Base-by-base conservation (phyloP, 257 asterid genomes). In the Leonotis leonurus region DNA sequence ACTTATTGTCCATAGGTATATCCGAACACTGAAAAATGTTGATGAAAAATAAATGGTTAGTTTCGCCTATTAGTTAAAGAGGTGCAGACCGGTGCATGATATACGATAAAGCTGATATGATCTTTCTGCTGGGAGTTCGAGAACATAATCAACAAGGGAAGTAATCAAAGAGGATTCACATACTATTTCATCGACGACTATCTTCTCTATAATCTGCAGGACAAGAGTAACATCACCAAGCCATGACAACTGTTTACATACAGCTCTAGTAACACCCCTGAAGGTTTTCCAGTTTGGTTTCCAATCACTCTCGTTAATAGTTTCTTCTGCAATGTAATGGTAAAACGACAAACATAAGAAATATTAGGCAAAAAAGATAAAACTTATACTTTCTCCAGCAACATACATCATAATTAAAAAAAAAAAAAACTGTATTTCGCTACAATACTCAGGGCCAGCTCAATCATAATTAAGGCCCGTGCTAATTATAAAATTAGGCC, bases 181-280 rank as follows among this genome's bases (percentile, higher is more conserved):
- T 82, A 92, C 99, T 21, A 83, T 79, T 70, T 79, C 90, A 70
- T 85, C 84, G 55, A 83, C 67, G 56, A 87, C 71, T 65, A 76
- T 60, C 67, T 79, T 89, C 84, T 89, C 99, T 78, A 89, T 69
- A 80, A 87, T 75, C 70, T 83, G 77, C 69, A 87, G 72, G 70
- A 87, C 80, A 64, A 83, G 84, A 77, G 26, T 24, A 72, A 48
- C 75, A 63, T 89, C 97, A 30, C 97, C 97, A 27, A 87, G 82
- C 75, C 68, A 80, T 2, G 94, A 82, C 82, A 89, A 67, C 55
- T 58, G 67, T 58, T 93, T 75, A 71, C 91, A 71, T 69, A 75
- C 81, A 35, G 43, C 46, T 69, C 81, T 68, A 41, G 84, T 71
- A 35, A 92, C 64, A 17, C 77, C 50, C 65, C 74, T 85, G 62